Evolutionary conservation across 176 grass and related monocot species (phyloP).

Genomic region (Luzula sylvatica): DNA sequence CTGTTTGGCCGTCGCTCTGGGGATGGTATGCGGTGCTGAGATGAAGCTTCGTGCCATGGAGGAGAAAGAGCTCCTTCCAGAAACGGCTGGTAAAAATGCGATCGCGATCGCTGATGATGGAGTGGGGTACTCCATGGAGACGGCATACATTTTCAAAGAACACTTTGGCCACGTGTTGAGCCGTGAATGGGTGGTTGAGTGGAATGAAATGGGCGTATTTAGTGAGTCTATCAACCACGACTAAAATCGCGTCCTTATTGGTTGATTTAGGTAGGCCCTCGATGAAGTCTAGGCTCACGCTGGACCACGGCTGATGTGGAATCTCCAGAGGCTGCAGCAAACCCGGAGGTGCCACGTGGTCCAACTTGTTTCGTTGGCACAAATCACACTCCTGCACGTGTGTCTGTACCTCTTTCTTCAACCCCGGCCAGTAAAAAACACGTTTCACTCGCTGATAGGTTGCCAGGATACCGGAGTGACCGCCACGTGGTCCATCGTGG

Average conservation of each 20-base stretch:
- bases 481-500: not conserved
- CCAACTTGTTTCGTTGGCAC: not conserved
- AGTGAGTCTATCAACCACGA: not conserved
- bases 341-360: not conserved
- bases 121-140: too few relatives aligned
- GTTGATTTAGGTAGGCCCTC: not conserved
- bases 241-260: not conserved
- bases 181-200: too few relatives aligned
- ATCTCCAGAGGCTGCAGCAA: not conserved
- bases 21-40: too few relatives aligned
- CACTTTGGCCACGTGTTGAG: too few relatives aligned
- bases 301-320: not conserved
- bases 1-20: too few relatives aligned
- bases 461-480: not conserved
- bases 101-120: too few relatives aligned
- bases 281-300: not conserved
- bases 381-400: not conserved
- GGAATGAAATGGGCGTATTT: constrained; percentile 4
- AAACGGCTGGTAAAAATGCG: too few relatives aligned
- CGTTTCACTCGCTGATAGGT: not conserved
- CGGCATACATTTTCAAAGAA: too few relatives aligned
- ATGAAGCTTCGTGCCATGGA: too few relatives aligned
- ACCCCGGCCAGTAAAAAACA: not conserved
- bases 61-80: too few relatives aligned
- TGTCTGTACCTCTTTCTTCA: not conserved